Base-by-base conservation (phyloP, 164 flowering plant species). In the Chimonanthus praecox region DNA sequence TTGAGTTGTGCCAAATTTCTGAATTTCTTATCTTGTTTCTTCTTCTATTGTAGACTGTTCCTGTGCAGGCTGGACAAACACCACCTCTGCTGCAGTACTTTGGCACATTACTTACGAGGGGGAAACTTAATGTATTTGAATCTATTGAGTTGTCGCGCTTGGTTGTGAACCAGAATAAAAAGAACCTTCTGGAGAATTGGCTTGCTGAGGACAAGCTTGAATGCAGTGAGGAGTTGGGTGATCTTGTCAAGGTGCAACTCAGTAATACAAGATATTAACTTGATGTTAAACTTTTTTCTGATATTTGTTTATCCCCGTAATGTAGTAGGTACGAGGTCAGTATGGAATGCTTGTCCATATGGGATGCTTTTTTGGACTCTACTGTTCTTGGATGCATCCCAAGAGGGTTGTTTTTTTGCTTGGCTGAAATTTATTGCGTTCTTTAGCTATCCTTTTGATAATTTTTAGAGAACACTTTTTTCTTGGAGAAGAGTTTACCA, bases 181-280 rank as follows among this genome's bases (percentile, higher is more conserved):
- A 94, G 82, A 91, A 90, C 82, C 92, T 92, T 73, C 73, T 94
- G 81, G 99, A 92, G 78, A 92, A 92, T 82, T 94, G 98, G 98
- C 80, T 94, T 85, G 99, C 97, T 5, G 97, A 94, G 73, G 99
- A 94, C 82, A 94, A 94, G 83, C 83, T 94, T 77, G 99, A 94
- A 74, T 92, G 99, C 71, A 92, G 96, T 61, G 98, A 94, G 86
- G 99, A 94, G 70, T 91, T 94, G 76, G 99, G 99, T 58, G 99
- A 94, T 73, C 98, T 94, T 80, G 99, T 92, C 76, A 94, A 94
- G 98, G 98, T 94, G 72, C 66, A 75, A 10, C 78, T 75, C 60
- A 3, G 8, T 20, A 3, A 54, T 63, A 74, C 2, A 44, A 20
- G 61, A 70, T 69, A 48, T 44, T 66, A 8, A 18, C 5, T 66